A percentile compares a stretch with the other conserved stretches of the same genome.
Conservation (phyloP, 2,329 filamentous ascomycete species). For the Botrytis elliptica region DNA sequence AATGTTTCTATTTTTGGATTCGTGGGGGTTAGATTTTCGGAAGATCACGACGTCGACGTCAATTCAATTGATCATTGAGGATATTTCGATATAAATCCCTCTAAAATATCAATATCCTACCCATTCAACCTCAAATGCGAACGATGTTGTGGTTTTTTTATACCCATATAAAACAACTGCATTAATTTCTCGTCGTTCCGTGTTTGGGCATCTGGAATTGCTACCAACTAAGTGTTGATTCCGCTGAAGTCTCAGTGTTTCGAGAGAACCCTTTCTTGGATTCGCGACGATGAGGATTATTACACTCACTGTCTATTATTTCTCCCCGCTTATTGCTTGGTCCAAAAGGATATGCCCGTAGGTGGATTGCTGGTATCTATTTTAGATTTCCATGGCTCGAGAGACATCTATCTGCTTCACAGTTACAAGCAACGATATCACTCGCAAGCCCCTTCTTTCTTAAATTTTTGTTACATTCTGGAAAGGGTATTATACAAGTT, state of each 20-base stretch:
- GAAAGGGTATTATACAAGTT: background rate
- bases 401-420: background rate
- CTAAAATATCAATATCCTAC: too few species aligned
- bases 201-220: background rate
- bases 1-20: constrained; percentile 9
- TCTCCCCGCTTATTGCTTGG: background rate
- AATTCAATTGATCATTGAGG: background rate
- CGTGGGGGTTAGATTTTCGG: background rate
- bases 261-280: background rate
- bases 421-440: background rate
- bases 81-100: background rate
- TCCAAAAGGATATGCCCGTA: background rate
- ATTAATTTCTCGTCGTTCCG: background rate
- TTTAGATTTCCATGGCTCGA: background rate
- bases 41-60: background rate
- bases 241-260: too few species aligned
- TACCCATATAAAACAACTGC: too few species aligned
- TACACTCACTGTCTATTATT: background rate
- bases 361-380: background rate
- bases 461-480: background rate
- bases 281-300: background rate
- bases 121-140: too few species aligned
- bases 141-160: too few species aligned
- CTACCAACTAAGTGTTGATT: background rate
- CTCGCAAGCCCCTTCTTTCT: background rate